A percentile compares a stretch with the other conserved stretches of the same genome.
phyloP scores from a whole-genome alignment of 257 asterid species.

The Parsonsia alboflavescens region DNA sequence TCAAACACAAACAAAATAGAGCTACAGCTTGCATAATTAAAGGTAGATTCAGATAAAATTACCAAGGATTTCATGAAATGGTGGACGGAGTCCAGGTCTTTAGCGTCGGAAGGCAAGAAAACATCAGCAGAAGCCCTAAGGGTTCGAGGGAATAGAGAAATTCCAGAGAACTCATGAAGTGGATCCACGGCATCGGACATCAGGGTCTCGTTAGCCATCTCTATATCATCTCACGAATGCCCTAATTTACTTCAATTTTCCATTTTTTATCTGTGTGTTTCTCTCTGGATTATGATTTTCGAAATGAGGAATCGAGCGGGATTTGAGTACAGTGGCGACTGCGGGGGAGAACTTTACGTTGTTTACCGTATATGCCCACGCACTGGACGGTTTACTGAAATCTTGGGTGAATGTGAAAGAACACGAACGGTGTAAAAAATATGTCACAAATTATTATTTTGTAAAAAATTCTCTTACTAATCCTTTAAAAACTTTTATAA shows the following conservation, averaged over 20 bases:
- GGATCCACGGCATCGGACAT: conserved; percentile 44
- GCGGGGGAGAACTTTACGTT: not conserved
- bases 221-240: not conserved
- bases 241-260: not conserved
- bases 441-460: too few species aligned
- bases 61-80: conserved; percentile 59
- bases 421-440: too few species aligned
- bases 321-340: not conserved
- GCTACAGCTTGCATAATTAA: conserved; percentile 4
- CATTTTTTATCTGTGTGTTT: not conserved
- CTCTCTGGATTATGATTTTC: not conserved
- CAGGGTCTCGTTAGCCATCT: conserved; percentile 31
- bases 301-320: conserved; percentile 4
- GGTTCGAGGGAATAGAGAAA: conserved; percentile 46
- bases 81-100: conserved; percentile 51
- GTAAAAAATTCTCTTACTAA: too few species aligned
- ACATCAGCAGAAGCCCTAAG: conserved; percentile 39
- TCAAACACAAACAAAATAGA: conserved; percentile 4
- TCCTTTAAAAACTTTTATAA: too few species aligned
- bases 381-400: not conserved
- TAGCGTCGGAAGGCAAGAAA: conserved; percentile 25
- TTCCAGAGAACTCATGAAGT: conserved; percentile 41
- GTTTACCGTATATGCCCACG: not conserved
- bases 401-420: not conserved
- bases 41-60: conserved; percentile 1